Evolutionary conservation across 2,329 filamentous ascomycete genomes (phyloP), one percentile per base, ranked within the genome.

Genomic region (Chaetomium sp.): DNA sequence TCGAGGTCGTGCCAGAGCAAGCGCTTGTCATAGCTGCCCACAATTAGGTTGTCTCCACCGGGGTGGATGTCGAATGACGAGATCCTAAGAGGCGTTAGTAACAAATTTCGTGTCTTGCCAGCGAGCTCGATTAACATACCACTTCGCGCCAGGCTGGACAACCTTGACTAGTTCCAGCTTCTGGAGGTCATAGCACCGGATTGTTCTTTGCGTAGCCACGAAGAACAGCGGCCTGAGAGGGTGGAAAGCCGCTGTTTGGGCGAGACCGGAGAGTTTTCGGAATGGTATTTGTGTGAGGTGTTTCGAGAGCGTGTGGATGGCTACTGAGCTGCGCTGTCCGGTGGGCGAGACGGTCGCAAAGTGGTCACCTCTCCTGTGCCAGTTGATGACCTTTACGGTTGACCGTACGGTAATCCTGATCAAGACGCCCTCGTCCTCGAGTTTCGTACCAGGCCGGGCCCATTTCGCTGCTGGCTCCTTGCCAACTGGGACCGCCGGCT

Each of bases 1-100:
- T 99, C 95, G 61, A 98, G 84, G 78, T 99, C 95, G 79, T 98
- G 95, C 95, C 95, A 99, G 35, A 99, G 83, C 2, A 99, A 83
- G 55, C 94, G 88, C 70, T 93, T 89, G 79, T 99, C 95, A 79
- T 98, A 99, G 0, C 93, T 95, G 53, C 93, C 93, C 12, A 97
- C 92, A 65, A 98, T 91, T 62, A 99, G 79, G 75, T 99, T 97
- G 79, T 97, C 93, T 54, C 95, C 95, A 21, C 91, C 91, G 0
- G 93, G 90, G 77, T 99, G 96, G 53, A 99, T 86, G 72, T 97
- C 93, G 72, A 99, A 94, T 19, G 89, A 92, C 1, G 91, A 96
- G 71, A 99, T 97, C 93, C 93, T 93, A 42, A 19, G 27, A 33
- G 6, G 19, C 35, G 62, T 69, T 29, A 70, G 63, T 54, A 47